Evolutionary conservation across 805 yeast genomes (phyloP), one percentile per base, ranked within the genome.

Genomic region (Nakazawaea anatomiae): DNA sequence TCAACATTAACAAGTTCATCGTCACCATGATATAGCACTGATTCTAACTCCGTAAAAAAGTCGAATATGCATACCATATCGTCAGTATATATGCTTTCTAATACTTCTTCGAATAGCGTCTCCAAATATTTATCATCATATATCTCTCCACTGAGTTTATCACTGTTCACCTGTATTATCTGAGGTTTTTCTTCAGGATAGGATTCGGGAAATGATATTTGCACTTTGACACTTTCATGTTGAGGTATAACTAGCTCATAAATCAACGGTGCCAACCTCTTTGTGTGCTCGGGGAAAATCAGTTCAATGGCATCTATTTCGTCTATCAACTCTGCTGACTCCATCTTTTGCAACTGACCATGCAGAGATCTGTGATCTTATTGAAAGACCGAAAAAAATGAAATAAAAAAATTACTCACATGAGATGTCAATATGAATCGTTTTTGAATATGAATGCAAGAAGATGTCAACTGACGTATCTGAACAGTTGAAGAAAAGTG

Each of bases 261-360:
- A 4, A 76, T 61, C 14, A 67, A 67, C 0, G 72, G 68, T 0
- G 67, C 73, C 6, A 75, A 48, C 29, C 57, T 59, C 4, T 67
- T 65, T 36, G 82, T 63, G 40, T 80, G 73, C 12, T 75, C 87
- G 1, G 96, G 97, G 61, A 81, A 92, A 10, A 94, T 92, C 4
- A 97, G 94, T 51, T 88, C 86, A 9, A 92, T 82, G 10, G 96
- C 92, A 39, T 79, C 82, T 18, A 89, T 66, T 61, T 92, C 99
- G 50, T 89, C 94, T 25, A 61, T 61, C 6, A 86, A 67, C 35
- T 83, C 86, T 53, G 77, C 77, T 1, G 70, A 63, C n/a, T 60
- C 66, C 54, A 47, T 51, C 34, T 14, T 10, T 9, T 34, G 36
- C 36, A 34, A 18, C 2, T 12, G 12, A 34, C 9, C 36, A 10